A percentile compares a stretch with the other conserved stretches of the same genome.
These are phyloP conservation scores for Mediolabrus comicus DNA, from an alignment of 108 stramenopile genomes.

Conservation along the genomic window DNA sequence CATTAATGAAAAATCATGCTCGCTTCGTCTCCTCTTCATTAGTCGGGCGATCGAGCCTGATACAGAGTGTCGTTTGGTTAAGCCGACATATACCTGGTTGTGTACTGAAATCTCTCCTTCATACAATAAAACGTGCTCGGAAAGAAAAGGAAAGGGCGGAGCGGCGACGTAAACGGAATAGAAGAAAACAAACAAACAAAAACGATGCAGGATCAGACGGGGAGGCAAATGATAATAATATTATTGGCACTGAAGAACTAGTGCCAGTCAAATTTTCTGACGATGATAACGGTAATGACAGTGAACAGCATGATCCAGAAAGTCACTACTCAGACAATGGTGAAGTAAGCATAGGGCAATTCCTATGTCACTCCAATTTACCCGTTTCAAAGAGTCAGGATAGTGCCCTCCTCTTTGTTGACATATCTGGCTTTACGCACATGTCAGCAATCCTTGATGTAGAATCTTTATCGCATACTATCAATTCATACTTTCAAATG, in stretches of 20 bases:
- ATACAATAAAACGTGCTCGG: slow-evolving; percentile 16
- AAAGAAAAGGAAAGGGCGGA: slow-evolving; percentile 6
- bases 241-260: slow-evolving; percentile 4
- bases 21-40: slow-evolving; percentile 19
- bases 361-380: slow-evolving; percentile 12
- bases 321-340: background rate
- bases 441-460: slow-evolving; percentile 65
- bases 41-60: slow-evolving; percentile 40
- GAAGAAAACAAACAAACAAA: background rate
- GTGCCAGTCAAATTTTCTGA: slow-evolving; percentile 37
- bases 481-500: slow-evolving; percentile 79
- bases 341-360: background rate
- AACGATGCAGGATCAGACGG: background rate
- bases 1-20: slow-evolving; percentile 27
- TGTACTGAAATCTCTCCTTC: slow-evolving; percentile 44
- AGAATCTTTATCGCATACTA: slow-evolving; percentile 67
- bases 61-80: slow-evolving; percentile 57
- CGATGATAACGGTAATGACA: background rate
- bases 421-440: slow-evolving; percentile 87
- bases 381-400: slow-evolving; percentile 45
- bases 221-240: background rate
- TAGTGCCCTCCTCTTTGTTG: slow-evolving; percentile 80
- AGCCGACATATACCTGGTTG: slow-evolving; percentile 62
- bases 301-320: background rate
- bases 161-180: background rate